These are phyloP conservation scores for Lunasporangiospora selenospora DNA, from an alignment of 192 early-diverging fungal genomes.

Conservation along the genomic window DNA sequence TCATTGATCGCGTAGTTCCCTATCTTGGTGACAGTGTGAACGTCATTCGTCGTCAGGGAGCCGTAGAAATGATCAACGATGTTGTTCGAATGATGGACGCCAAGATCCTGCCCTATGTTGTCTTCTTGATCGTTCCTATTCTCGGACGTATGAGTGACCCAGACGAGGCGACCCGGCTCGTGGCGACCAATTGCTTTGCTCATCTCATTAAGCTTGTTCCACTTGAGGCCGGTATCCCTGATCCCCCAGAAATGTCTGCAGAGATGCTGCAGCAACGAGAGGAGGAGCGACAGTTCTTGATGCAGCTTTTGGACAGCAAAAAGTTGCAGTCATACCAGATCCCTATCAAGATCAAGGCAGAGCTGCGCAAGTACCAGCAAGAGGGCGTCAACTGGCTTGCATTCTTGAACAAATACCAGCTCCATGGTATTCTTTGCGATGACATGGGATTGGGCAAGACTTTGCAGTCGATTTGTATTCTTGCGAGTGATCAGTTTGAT, in stretches of 20 bases:
- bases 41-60: slow-evolving; percentile 82
- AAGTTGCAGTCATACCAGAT: slow-evolving; percentile 89
- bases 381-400: slow-evolving; percentile 99
- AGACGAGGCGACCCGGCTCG: slow-evolving; percentile 87
- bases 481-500: slow-evolving; percentile 87
- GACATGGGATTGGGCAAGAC: slow-evolving; percentile 99
- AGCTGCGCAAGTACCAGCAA: slow-evolving; percentile 95
- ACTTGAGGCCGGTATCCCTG: slow-evolving; percentile 91
- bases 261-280: slow-evolving; percentile 82
- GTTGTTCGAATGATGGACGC: slow-evolving; percentile 80
- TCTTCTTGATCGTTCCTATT: slow-evolving; percentile 96
- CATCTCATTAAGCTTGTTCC: slow-evolving; percentile 95
- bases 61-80: slow-evolving; percentile 85
- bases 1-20: slow-evolving; percentile 83
- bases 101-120: slow-evolving; percentile 92
- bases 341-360: slow-evolving; percentile 91
- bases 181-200: slow-evolving; percentile 95
- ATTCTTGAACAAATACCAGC: slow-evolving; percentile 94
- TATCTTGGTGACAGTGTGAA: slow-evolving; percentile 75
- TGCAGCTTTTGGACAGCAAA: slow-evolving; percentile 90
- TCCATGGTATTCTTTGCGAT: slow-evolving; percentile 98
- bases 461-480: slow-evolving; percentile 93
- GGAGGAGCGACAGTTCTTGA: slow-evolving; percentile 92
- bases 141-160: slow-evolving; percentile 97
- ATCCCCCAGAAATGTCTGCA: slow-evolving; percentile 85